Base-by-base conservation (phyloP, 1,284 basidiomycete species). In the Tausonia pullulans region DNA sequence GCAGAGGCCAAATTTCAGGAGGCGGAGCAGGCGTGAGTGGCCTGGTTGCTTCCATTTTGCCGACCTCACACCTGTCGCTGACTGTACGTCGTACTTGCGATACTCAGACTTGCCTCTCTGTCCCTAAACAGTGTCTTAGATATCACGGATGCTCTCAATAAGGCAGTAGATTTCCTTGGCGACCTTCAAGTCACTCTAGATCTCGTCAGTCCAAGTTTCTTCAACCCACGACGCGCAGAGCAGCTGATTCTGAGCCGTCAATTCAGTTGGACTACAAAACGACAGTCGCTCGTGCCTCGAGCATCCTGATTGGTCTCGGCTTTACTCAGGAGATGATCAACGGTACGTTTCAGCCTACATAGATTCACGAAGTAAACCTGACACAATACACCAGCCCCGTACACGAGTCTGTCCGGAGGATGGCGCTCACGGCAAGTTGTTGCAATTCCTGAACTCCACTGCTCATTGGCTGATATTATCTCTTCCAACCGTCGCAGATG, bases 281-380 rank as follows among this genome's bases (percentile, higher is more conserved):
- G 0, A 81, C 84, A 7, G 82, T 84, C 69, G 77, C 80, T 4
- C 78, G 82, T 14, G 86, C 85, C 0, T 77, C 79, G 50, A 71
- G 74, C 0, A 84, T 89, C 64, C 75, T 88, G 7, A 73, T 75
- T 43, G 86, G 86, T 0, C 76, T 89, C n/a, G 86, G 85, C 0
- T 87, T 88, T 72, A 77, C 75, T 0, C 71, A 77, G 45, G 79
- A 78, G 3, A 81, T 81, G 70, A 78, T 85, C 9, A 73, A 78
- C 14, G 76, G 77, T 27, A 27, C 27, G 27, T 27, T 27, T 27
- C 27, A 27, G 27, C 27, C 27, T 27, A 27, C 27, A 27, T 27
- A 27, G 27, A 27, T 27, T 27, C 27, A 27, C 27, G 27, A 27
- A 27, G 27, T 27, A 27, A 27, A 27, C 27, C 27, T 27, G 27